Conservation (phyloP, 2,329 filamentous ascomycete genomes). For the Gaeumannomyces sp. region DNA sequence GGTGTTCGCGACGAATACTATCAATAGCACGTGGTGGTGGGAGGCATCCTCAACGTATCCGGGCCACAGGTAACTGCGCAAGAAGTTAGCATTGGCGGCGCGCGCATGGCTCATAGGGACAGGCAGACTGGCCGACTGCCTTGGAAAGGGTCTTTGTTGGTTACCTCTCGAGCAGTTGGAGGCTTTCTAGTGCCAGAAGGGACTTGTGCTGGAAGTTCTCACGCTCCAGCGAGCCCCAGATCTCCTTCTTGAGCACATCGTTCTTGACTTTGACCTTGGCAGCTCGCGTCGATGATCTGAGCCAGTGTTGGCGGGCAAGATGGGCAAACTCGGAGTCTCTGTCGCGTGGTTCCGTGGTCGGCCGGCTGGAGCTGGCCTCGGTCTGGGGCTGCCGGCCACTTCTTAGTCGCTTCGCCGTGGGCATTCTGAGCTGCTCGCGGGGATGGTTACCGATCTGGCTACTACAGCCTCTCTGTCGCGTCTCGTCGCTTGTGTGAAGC, state of each 20-base stretch:
- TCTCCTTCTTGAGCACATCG: conserved; percentile 75
- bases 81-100: neutral
- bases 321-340: conserved; percentile 67
- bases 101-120: neutral
- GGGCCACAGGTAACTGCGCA: conserved; percentile 80
- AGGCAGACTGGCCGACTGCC: neutral
- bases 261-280: conserved; percentile 70
- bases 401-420: conserved; percentile 54
- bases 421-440: conserved; percentile 33
- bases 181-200: conserved; percentile 76
- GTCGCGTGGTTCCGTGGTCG: conserved; percentile 62
- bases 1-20: conserved; percentile 78
- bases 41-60: conserved; percentile 83
- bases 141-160: neutral
- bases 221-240: conserved; percentile 84
- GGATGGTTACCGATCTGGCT: neutral
- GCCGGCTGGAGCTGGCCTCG: conserved; percentile 40
- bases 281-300: conserved; percentile 56
- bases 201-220: conserved; percentile 72
- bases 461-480: conserved; percentile 6
- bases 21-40: conserved; percentile 83
- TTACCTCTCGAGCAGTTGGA: conserved; percentile 81
- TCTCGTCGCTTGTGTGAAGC: conserved; percentile 15
- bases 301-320: conserved; percentile 80
- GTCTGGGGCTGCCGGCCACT: conserved; percentile 39